These are phyloP conservation scores for Paramyrothecium roridum DNA, from an alignment of 2,329 filamentous ascomycete genomes.

Conservation along the genomic window DNA sequence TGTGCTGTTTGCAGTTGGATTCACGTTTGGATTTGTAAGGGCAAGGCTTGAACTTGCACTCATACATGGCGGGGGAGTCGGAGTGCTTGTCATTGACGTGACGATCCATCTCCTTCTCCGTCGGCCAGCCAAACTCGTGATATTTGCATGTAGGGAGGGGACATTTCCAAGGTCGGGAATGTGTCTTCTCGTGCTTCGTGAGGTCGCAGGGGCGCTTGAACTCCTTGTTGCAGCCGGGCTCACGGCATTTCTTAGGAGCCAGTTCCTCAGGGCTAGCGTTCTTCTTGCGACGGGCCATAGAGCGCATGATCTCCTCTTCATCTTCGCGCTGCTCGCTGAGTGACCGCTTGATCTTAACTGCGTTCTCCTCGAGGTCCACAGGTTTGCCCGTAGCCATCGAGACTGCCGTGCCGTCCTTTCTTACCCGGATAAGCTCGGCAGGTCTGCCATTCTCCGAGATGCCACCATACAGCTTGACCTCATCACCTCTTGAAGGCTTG, in stretches of 20 bases:
- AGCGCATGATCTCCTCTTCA: conserved; percentile 79
- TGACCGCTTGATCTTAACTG: conserved; percentile 62
- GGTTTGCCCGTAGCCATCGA: conserved; percentile 70
- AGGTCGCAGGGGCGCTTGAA: conserved; percentile 97
- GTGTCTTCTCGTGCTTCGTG: conserved; percentile 97
- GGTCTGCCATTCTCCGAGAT: conserved; percentile 78
- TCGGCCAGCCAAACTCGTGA: conserved; percentile 86
- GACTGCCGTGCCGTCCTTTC: conserved; percentile 75
- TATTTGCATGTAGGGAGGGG: conserved; percentile 81
- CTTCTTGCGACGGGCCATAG: conserved; percentile 95
- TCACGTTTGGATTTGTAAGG: conserved; percentile 93
- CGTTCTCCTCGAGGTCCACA: conserved; percentile 52
- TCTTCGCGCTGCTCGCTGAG: conserved; percentile 69
- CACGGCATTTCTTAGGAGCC: conserved; percentile 72
- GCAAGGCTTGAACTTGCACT: conserved; percentile 80
- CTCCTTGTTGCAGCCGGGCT: conserved; percentile 78
- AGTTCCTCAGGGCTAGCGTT: conserved; percentile 83
- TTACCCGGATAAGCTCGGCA: conserved; percentile 78
- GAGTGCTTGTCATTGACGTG: conserved; percentile 97
- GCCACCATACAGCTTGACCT: conserved; percentile 78
- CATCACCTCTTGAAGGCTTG: conserved; percentile 45
- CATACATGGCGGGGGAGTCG: conserved; percentile 71
- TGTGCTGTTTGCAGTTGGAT: conserved; percentile 97
- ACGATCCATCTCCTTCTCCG: conserved; percentile 94
- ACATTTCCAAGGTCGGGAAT: conserved; percentile 96